Evolutionary conservation across 345 rosid species (phyloP).

Genomic region (Ceriops zippeliana): DNA sequence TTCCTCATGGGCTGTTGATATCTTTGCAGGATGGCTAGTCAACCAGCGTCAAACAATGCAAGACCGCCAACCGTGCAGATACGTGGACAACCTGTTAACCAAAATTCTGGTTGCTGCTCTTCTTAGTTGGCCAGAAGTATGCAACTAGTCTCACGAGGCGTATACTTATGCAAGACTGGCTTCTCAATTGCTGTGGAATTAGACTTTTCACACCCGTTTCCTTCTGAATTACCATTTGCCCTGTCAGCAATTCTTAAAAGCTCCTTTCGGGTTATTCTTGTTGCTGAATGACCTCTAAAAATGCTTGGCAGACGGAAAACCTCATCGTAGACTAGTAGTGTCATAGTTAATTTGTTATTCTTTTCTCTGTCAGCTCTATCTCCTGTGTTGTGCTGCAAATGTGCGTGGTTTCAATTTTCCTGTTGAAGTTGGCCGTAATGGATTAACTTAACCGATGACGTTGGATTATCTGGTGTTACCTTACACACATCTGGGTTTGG

Average conservation of each 20-base stretch:
- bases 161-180: background rate
- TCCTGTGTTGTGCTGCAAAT: too few species aligned
- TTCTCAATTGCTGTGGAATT: slow-evolving; percentile 8
- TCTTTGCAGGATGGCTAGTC: slow-evolving; percentile 85
- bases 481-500: too few species aligned
- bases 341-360: background rate
- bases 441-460: too few species aligned
- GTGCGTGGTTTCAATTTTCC: too few species aligned
- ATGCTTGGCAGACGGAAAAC: slow-evolving; percentile 5
- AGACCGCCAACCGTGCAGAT: slow-evolving; percentile 93
- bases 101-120: slow-evolving; percentile 93
- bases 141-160: background rate
- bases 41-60: slow-evolving; percentile 63
- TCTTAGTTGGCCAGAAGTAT: slow-evolving; percentile 32
- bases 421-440: too few species aligned
- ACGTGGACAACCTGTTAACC: slow-evolving; percentile 90
- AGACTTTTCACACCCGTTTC: slow-evolving; percentile 3
- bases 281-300: slow-evolving; percentile 12
- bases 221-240: too few species aligned
- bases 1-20: background rate
- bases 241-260: slow-evolving; percentile 1
- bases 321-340: too few species aligned
- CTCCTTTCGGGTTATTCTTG: slow-evolving; percentile 1
- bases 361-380: background rate
- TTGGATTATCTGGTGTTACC: too few species aligned